A percentile compares a stretch with the other conserved stretches of the same genome.
Evolutionary conservation across 176 grass and related monocot genomes (phyloP).

Genomic region (Eremochloa ophiuroides): DNA sequence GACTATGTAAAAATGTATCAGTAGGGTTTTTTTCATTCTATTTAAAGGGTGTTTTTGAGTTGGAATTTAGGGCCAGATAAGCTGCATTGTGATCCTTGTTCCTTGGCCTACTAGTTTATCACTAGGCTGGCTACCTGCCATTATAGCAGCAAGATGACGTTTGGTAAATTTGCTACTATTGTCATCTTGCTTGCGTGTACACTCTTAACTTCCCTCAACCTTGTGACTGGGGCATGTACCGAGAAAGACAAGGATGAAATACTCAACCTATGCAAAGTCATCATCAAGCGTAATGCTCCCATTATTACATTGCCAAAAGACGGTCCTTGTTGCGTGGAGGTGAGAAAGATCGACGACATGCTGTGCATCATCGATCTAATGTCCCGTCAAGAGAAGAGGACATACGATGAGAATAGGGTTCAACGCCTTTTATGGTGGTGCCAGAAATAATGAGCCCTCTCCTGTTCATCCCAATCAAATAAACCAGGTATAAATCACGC

Average conservation of each 20-base stretch:
- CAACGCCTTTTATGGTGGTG: too few species aligned
- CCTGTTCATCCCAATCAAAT: not conserved
- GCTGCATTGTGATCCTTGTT: not conserved
- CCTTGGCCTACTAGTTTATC: too few species aligned
- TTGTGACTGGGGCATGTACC: not conserved
- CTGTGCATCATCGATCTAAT: too few species aligned
- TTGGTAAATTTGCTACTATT: not conserved
- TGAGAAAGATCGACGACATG: not conserved
- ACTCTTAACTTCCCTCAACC: not conserved
- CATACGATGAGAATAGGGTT: too few species aligned
- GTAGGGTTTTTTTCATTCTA: not conserved
- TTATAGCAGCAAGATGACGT: not conserved
- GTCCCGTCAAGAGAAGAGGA: too few species aligned
- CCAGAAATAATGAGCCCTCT: too few species aligned
- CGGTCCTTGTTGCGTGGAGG: not conserved
- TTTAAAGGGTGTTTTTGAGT: not conserved
- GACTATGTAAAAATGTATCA: not conserved
- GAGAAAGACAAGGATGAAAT: not conserved
- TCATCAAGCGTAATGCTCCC: too few species aligned
- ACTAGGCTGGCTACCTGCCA: not conserved
- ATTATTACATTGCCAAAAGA: not conserved
- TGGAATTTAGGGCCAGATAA: not conserved
- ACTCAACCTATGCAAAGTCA: not conserved
- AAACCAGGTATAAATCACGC: not conserved
- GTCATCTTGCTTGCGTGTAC: not conserved